Conservation (phyloP, 495 filamentous ascomycete genomes). For the Aspergillus biplanus region DNA sequence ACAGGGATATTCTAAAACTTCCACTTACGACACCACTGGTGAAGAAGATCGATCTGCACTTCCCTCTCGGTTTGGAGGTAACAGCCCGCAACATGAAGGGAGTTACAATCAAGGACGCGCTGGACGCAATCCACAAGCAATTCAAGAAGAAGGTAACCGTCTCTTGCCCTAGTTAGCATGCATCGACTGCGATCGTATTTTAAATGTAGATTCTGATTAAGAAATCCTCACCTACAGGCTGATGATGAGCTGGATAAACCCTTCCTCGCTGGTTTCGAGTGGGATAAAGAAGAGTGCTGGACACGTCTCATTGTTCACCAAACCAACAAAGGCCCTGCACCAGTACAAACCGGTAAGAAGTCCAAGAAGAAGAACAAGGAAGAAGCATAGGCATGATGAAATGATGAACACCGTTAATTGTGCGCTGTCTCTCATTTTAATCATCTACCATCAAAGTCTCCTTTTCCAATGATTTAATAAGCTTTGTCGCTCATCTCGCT, state of each 20-base stretch:
- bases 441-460: not conserved
- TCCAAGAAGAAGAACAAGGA: conserved; percentile 70
- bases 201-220: conserved; percentile 24
- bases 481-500: conserved; percentile 19
- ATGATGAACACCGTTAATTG: not conserved
- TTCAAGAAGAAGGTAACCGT: conserved; percentile 83
- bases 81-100: conserved; percentile 88
- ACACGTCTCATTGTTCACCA: conserved; percentile 79
- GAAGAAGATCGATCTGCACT: conserved; percentile 92
- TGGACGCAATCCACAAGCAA: conserved; percentile 91
- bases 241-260: conserved; percentile 85
- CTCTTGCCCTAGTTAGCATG: not conserved
- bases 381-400: conserved; percentile 34
- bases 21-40: conserved; percentile 76
- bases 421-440: conserved; percentile 7
- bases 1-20: conserved; percentile 81
- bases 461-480: conserved; percentile 4
- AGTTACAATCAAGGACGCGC: conserved; percentile 91
- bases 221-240: conserved; percentile 53
- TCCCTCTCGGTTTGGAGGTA: conserved; percentile 84
- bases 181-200: not conserved
- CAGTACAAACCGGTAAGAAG: conserved; percentile 58
- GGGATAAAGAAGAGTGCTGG: conserved; percentile 86
- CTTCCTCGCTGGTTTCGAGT: conserved; percentile 90
- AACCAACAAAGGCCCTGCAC: conserved; percentile 63